Percentiles rank a stretch among this genome's conserved stretches.
These are phyloP conservation scores for Spirogloea muscicola DNA, from an alignment of 139 green algal species.

Conservation along the genomic window DNA sequence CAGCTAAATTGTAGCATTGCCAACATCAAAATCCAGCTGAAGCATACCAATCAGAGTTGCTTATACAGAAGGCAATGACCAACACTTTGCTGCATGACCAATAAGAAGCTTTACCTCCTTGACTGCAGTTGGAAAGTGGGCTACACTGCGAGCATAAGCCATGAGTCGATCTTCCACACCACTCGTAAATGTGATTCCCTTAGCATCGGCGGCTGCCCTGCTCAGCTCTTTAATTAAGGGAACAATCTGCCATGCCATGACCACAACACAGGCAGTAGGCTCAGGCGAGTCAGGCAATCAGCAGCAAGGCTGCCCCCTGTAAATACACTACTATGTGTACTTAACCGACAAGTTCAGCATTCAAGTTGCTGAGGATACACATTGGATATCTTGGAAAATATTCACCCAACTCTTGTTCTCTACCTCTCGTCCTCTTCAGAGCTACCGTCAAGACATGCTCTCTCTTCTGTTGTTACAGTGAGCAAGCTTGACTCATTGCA, in stretches of 20 bases:
- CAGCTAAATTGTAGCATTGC: background rate
- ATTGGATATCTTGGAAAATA: no score
- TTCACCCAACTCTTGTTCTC: no score
- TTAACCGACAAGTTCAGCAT: no score
- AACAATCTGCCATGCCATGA: constrained; percentile 38
- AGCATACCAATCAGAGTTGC: background rate
- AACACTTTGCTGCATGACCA: background rate
- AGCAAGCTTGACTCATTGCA: no score
- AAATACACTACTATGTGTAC: no score
- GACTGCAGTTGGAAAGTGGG: constrained; percentile 93
- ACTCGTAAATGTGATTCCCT: constrained; percentile 62
- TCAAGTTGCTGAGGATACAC: no score
- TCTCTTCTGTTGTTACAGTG: no score
- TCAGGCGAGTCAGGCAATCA: no score
- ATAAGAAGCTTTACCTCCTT: constrained; percentile 74
- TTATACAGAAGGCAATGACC: background rate
- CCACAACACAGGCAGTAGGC: no score
- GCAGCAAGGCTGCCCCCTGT: no score
- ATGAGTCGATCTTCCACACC: constrained; percentile 71
- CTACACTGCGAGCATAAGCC: constrained; percentile 85
- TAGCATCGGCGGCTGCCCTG: constrained; percentile 56
- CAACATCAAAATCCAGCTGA: background rate
- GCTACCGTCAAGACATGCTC: no score
- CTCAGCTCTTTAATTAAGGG: constrained; percentile 80
- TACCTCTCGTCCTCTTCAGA: no score